A percentile compares a stretch with the other conserved stretches of the same genome.
Conservation (phyloP, 129 eudicot species). For the Helianthus tuberosus region DNA sequence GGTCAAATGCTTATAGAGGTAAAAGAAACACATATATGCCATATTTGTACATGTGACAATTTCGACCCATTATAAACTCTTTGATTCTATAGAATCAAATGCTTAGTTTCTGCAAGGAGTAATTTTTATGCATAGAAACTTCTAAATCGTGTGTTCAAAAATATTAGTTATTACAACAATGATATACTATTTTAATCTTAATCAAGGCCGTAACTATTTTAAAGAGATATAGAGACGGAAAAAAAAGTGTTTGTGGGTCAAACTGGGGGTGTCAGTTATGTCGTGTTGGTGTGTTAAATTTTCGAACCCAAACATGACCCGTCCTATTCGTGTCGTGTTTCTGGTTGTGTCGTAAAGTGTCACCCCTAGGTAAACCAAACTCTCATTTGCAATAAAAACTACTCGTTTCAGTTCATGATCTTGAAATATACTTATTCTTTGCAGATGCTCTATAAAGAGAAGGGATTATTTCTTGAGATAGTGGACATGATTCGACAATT, state of each 20-base stretch:
- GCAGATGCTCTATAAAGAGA: constrained; percentile 87
- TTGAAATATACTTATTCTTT: background rate
- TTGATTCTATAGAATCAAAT: background rate
- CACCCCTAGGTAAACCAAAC: background rate
- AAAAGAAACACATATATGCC: constrained; percentile 5
- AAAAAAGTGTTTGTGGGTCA: background rate
- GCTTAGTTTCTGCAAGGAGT: background rate
- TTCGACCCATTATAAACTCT: background rate
- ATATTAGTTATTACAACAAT: background rate
- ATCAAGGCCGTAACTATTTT: background rate
- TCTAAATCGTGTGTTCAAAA: background rate
- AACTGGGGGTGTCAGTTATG: no score
- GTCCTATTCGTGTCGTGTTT: no score
- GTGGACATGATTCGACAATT: constrained; percentile 66
- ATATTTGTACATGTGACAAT: background rate
- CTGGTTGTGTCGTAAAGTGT: no score
- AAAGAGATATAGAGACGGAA: background rate
- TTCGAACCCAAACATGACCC: no score
- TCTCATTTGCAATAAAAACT: background rate
- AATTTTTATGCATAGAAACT: background rate
- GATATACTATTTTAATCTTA: background rate
- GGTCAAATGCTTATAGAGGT: constrained; percentile 96
- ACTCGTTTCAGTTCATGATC: background rate
- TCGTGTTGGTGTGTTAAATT: no score
- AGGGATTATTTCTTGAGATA: constrained; percentile 83